Conservation (phyloP, 768 basidiomycete genomes). For the Calocybe cyanea region DNA sequence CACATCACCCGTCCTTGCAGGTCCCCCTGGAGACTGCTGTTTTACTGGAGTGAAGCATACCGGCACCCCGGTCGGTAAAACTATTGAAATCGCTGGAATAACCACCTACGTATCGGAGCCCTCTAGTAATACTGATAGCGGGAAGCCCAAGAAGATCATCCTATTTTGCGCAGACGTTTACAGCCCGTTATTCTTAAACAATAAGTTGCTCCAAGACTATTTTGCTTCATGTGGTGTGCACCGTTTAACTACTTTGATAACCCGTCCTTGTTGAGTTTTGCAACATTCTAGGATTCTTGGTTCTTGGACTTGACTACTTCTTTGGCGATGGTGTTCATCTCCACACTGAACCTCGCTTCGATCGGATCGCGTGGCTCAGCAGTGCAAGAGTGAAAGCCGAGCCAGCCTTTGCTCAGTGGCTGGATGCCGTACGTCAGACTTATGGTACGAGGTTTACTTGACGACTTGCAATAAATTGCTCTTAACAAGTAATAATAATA, state of each 20-base stretch:
- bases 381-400: constrained; percentile 31
- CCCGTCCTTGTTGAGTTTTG: neutral
- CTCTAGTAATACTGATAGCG: constrained; percentile 10
- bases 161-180: constrained; percentile 59
- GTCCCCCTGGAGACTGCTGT: constrained; percentile 49
- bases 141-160: constrained; percentile 38
- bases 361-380: constrained; percentile 39
- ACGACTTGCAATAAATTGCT: too few relatives aligned
- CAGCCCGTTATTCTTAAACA: constrained; percentile 57
- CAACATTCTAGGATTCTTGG: constrained; percentile 43
- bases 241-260: too few relatives aligned
- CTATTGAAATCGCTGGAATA: constrained; percentile 36
- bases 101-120: constrained; percentile 56
- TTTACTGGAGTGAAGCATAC: constrained; percentile 47
- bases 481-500: too few relatives aligned
- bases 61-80: constrained; percentile 43
- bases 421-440: constrained; percentile 42
- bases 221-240: constrained; percentile 53
- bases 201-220: constrained; percentile 59
- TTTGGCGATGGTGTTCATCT: constrained; percentile 50
- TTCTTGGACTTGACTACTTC: constrained; percentile 63
- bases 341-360: constrained; percentile 34
- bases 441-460: too few relatives aligned
- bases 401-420: constrained; percentile 45
- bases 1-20: constrained; percentile 33